phyloP scores from a whole-genome alignment of 1,139 yeast genomes.

The Taphrina wiesneri region DNA sequence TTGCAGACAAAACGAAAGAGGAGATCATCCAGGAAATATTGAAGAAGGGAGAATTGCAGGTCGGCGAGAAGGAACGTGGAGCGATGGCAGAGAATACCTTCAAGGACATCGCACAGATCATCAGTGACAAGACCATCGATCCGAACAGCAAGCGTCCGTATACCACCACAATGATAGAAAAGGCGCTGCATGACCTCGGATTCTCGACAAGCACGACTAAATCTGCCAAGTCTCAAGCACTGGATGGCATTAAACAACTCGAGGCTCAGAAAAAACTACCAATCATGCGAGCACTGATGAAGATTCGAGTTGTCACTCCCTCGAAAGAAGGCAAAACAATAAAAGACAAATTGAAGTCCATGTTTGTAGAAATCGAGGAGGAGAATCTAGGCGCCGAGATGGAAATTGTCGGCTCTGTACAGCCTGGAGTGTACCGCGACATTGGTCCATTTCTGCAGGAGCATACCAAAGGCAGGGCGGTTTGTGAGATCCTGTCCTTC shows the following conservation, averaged over 20 bases:
- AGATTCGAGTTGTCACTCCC: constrained; percentile 59
- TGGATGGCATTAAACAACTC: constrained; percentile 82
- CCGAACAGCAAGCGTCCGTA: constrained; percentile 87
- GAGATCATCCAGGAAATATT: constrained; percentile 67
- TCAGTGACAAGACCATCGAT: constrained; percentile 87
- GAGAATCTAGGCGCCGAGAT: constrained; percentile 55
- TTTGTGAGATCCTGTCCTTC: constrained; percentile 64
- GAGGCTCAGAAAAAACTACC: constrained; percentile 82
- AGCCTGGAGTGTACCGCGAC: constrained; percentile 80
- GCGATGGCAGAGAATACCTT: constrained; percentile 72
- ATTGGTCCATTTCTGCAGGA: constrained; percentile 61
- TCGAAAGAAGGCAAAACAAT: constrained; percentile 55
- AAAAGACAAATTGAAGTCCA: constrained; percentile 54
- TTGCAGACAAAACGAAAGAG: constrained; percentile 75
- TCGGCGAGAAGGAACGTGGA: constrained; percentile 88
- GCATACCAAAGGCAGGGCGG: constrained; percentile 59
- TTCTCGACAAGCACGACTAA: constrained; percentile 78
- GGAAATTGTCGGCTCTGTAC: constrained; percentile 73
- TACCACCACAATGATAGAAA: constrained; percentile 91
- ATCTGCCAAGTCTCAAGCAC: constrained; percentile 72
- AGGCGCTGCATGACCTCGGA: constrained; percentile 75
- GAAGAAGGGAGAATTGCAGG: constrained; percentile 87
- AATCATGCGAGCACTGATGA: constrained; percentile 92
- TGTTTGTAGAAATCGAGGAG: constrained; percentile 58
- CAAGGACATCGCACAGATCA: constrained; percentile 77